phyloP scores from a whole-genome alignment of 148 eudicot genomes.

The Diospyros lotus region DNA sequence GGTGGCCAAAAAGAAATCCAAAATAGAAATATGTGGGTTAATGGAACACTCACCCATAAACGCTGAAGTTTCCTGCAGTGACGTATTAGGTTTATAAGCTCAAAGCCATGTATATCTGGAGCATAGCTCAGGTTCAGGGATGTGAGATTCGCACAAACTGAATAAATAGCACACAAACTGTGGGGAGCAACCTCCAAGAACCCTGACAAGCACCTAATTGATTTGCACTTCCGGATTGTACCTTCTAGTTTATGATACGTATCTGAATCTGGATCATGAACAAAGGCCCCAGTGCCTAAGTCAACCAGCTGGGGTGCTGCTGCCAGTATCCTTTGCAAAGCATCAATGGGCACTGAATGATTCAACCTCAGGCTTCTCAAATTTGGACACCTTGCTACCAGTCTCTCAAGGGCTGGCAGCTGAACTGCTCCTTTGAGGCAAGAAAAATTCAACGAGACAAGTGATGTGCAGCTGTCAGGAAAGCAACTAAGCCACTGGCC shows the following conservation, averaged over 20 bases:
- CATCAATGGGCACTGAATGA: constrained; percentile 57
- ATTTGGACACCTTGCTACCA: constrained; percentile 58
- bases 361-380: constrained; percentile 59
- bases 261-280: constrained; percentile 58
- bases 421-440: constrained; percentile 78
- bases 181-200: constrained; percentile 56
- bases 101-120: constrained; percentile 50
- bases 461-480: constrained; percentile 73
- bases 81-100: constrained; percentile 60
- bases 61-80: constrained; percentile 69
- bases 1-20: neutral
- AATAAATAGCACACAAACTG: constrained; percentile 64
- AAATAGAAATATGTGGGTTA: neutral
- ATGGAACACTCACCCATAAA: constrained; percentile 50
- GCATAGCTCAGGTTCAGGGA: constrained; percentile 78
- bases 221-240: constrained; percentile 47
- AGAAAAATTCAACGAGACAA: constrained; percentile 75
- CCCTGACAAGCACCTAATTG: constrained; percentile 69
- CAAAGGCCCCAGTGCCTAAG: constrained; percentile 65
- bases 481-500: constrained; percentile 92
- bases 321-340: constrained; percentile 48
- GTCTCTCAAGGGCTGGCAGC: constrained; percentile 58
- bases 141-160: constrained; percentile 55
- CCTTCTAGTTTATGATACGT: constrained; percentile 33
- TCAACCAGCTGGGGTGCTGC: constrained; percentile 69